A percentile compares a stretch with the other conserved stretches of the same genome.
These are phyloP conservation scores for Agaricus sinodeliciosus DNA, from an alignment of 768 basidiomycete genomes.

Conservation along the genomic window DNA sequence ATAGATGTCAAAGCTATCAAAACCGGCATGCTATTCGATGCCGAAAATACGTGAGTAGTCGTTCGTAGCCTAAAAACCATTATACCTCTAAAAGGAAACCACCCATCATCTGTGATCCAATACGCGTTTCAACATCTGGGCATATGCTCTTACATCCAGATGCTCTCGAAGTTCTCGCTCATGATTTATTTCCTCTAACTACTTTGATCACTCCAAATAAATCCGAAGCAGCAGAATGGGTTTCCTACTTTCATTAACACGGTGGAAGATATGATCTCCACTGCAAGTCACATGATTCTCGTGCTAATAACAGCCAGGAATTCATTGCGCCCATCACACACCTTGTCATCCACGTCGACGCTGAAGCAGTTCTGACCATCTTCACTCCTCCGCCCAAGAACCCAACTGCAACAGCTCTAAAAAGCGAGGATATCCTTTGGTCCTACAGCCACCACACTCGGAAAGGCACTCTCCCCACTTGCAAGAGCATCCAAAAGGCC, in stretches of 20 bases:
- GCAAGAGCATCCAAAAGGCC: too few relatives aligned
- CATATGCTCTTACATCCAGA: constrained; percentile 66
- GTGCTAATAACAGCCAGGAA: too few relatives aligned
- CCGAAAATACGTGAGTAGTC: constrained; percentile 36
- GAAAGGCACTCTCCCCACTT: too few relatives aligned
- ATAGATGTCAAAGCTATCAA: constrained; percentile 71
- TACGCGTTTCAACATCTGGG: constrained; percentile 87
- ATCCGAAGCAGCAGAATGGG: constrained; percentile 51
- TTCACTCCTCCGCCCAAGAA: too few relatives aligned
- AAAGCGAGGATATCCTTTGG: too few relatives aligned
- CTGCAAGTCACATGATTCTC: constrained; percentile 40
- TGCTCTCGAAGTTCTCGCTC: constrained; percentile 54
- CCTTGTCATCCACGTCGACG: too few relatives aligned
- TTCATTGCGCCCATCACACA: too few relatives aligned
- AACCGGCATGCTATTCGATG: constrained; percentile 82
- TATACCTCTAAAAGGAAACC: constrained; percentile 20
- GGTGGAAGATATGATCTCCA: constrained; percentile 55
- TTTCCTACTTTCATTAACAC: constrained; percentile 27
- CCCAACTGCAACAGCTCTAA: too few relatives aligned
- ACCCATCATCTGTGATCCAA: constrained; percentile 79
- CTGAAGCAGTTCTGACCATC: too few relatives aligned
- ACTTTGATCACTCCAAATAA: constrained; percentile 82
- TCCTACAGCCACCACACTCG: too few relatives aligned
- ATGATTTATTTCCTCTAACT: constrained; percentile 65
- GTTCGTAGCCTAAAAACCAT: constrained; percentile 45